Conservation (phyloP, 108 stramenopile species). For the Pseudonitzschia pungens region DNA sequence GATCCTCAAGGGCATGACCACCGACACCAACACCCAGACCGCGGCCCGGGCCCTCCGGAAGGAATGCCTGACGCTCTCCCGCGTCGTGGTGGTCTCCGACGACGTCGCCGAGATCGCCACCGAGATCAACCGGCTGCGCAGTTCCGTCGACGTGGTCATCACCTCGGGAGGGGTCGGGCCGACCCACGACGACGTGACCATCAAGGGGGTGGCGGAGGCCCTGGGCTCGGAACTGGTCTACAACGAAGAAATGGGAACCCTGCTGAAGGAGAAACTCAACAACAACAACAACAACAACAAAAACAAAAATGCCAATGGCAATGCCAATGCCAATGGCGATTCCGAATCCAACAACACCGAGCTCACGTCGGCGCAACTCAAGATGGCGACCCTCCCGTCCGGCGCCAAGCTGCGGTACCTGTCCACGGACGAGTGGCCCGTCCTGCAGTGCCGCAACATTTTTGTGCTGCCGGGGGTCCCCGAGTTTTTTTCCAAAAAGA, state of each 20-base stretch:
- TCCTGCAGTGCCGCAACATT: slow-evolving; percentile 87
- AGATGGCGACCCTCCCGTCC: slow-evolving; percentile 82
- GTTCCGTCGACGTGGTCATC: slow-evolving; percentile 83
- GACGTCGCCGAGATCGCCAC: slow-evolving; percentile 73
- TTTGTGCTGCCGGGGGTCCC: slow-evolving; percentile 96
- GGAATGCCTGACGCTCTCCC: slow-evolving; percentile 68
- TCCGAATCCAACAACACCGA: slow-evolving; percentile 14
- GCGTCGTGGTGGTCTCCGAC: slow-evolving; percentile 88
- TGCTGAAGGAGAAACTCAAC: slow-evolving; percentile 51
- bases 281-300: neutral
- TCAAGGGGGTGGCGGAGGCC: slow-evolving; percentile 87
- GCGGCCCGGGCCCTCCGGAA: slow-evolving; percentile 80
- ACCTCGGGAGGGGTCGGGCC: slow-evolving; percentile 97
- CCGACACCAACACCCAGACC: slow-evolving; percentile 85
- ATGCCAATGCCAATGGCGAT: neutral
- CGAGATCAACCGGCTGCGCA: slow-evolving; percentile 68
- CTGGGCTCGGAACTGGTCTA: slow-evolving; percentile 64
- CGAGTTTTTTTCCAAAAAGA: slow-evolving; percentile 82
- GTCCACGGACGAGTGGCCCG: slow-evolving; percentile 74
- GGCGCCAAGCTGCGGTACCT: slow-evolving; percentile 68
- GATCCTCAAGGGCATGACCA: slow-evolving; percentile 88
- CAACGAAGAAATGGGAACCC: slow-evolving; percentile 87
- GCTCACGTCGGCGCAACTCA: slow-evolving; percentile 76
- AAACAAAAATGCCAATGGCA: neutral
- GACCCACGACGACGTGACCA: slow-evolving; percentile 96